A percentile compares a stretch with the other conserved stretches of the same genome.
phyloP scores from a whole-genome alignment of 73 alveolate species.

The Tetrahymena elliotti region DNA sequence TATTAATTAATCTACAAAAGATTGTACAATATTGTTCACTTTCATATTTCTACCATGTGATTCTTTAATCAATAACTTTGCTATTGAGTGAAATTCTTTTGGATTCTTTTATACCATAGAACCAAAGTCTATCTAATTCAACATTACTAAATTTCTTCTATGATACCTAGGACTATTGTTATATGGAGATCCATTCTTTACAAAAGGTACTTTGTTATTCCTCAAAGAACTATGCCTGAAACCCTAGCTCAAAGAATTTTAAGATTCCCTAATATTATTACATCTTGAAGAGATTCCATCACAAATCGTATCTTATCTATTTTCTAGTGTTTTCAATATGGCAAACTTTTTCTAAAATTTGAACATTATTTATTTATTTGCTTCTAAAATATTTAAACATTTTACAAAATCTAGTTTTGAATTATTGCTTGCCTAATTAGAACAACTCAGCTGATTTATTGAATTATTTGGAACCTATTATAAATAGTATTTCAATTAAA shows the following conservation, averaged over 20 bases:
- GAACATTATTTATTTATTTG: too few relatives aligned
- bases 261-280: background rate
- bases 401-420: background rate
- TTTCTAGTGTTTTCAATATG: background rate
- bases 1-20: background rate
- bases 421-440: background rate
- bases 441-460: background rate
- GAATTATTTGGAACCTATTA: background rate
- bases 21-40: background rate
- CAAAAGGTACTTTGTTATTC: background rate
- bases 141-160: background rate
- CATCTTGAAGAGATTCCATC: background rate
- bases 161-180: background rate
- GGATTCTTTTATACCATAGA: background rate
- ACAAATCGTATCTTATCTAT: background rate
- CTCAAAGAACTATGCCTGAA: background rate
- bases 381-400: too few relatives aligned
- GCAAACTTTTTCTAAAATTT: background rate
- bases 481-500: too few relatives aligned
- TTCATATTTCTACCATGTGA: background rate
- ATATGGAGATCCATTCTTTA: background rate
- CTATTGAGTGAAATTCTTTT: background rate
- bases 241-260: background rate
- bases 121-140: background rate
- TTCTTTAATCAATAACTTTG: background rate